phyloP scores from a whole-genome alignment of 495 filamentous ascomycete genomes.

The Penicillium turbatum region DNA sequence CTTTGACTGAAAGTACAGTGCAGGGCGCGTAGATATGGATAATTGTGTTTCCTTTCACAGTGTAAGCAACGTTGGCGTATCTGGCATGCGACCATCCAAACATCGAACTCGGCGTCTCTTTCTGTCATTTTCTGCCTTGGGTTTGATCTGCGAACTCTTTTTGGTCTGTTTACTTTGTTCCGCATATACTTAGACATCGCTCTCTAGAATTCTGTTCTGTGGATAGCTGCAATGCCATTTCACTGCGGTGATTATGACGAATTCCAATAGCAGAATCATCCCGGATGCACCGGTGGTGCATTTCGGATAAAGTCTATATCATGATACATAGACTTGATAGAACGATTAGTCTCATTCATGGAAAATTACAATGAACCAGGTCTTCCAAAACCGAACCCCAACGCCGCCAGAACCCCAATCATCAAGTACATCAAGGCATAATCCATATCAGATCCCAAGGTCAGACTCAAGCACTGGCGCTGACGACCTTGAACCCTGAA shows the following conservation, averaged over 20 bases:
- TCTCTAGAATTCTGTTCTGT: conserved; percentile 12
- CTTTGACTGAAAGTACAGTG: conserved; percentile 44
- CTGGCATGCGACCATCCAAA: conserved; percentile 27
- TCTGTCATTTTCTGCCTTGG: background rate
- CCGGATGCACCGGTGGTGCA: background rate
- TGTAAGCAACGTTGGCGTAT: conserved; percentile 24
- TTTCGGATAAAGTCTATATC: background rate
- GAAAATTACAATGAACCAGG: background rate
- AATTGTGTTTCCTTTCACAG: conserved; percentile 12
- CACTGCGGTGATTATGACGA: background rate
- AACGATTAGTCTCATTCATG: background rate
- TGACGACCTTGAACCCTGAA: conserved; percentile 82
- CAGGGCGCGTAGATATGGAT: conserved; percentile 35
- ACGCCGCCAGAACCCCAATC: conserved; percentile 9
- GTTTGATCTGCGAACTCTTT: background rate
- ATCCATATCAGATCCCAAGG: background rate
- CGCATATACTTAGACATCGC: conserved; percentile 22
- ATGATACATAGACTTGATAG: background rate
- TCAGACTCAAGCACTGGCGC: conserved; percentile 51
- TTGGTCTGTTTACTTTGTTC: background rate
- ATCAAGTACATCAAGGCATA: conserved; percentile 20
- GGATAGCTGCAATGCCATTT: conserved; percentile 7
- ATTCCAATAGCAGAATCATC: background rate
- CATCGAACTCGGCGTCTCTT: conserved; percentile 14
- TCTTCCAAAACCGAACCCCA: background rate